A percentile compares a stretch with the other conserved stretches of the same genome.
Conservation (phyloP, 768 basidiomycete genomes). For the Phaeolepiota aurea region DNA sequence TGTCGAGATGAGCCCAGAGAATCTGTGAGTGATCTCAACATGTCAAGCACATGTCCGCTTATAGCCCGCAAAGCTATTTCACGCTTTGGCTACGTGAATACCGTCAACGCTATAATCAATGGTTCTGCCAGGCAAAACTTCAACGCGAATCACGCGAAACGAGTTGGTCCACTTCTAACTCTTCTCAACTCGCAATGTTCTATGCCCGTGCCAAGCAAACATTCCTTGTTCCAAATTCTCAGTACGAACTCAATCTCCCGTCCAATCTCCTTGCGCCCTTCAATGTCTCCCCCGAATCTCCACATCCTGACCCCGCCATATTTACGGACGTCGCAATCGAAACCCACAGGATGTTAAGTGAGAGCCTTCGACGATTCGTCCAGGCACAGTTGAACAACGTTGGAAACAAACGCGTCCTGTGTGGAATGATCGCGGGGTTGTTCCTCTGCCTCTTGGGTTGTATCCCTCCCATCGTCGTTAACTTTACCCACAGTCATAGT, state of each 20-base stretch:
- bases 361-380: conserved; percentile 60
- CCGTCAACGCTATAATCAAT: conserved; percentile 37
- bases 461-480: conserved; percentile 37
- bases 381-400: conserved; percentile 64
- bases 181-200: conserved; percentile 59
- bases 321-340: conserved; percentile 55
- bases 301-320: conserved; percentile 58
- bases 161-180: conserved; percentile 33
- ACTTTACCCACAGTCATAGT: conserved; percentile 35
- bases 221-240: conserved; percentile 65
- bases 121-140: conserved; percentile 26
- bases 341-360: conserved; percentile 49
- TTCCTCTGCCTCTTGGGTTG: conserved; percentile 39
- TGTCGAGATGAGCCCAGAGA: conserved; percentile 69
- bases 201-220: conserved; percentile 76
- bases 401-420: conserved; percentile 59
- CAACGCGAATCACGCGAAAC: conserved; percentile 21
- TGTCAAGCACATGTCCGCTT: conserved; percentile 9
- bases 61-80: conserved; percentile 49
- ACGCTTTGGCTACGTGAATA: conserved; percentile 79
- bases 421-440: conserved; percentile 58
- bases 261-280: conserved; percentile 58
- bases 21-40: conserved; percentile 64
- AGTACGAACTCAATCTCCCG: conserved; percentile 66
- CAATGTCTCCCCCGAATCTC: conserved; percentile 30